phyloP scores from a whole-genome alignment of 495 filamentous ascomycete species.

The Penicillium goetzii region DNA sequence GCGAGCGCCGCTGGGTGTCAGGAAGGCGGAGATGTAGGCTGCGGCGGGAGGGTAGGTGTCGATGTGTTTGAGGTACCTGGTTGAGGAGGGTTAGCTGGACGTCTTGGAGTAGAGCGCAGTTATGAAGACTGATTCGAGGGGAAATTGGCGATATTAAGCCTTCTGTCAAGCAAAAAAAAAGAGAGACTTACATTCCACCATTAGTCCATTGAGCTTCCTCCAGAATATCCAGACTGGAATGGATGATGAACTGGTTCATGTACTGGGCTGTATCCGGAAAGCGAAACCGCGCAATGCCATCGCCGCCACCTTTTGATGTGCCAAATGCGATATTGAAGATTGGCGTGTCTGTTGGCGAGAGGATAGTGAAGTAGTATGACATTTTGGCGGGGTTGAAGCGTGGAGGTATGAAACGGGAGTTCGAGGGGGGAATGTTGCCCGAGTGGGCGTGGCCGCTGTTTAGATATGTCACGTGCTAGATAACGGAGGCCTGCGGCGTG shows the following conservation, averaged over 20 bases:
- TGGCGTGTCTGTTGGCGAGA: conserved; percentile 91
- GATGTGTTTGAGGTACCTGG: conserved; percentile 91
- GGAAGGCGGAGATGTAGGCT: conserved; percentile 87
- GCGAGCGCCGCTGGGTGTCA: conserved; percentile 70
- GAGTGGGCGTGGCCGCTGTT: conserved; percentile 16
- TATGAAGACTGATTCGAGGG: background rate
- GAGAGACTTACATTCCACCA: conserved; percentile 66
- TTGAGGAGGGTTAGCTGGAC: conserved; percentile 15
- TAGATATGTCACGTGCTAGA: conserved; percentile 16
- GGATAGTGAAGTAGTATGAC: conserved; percentile 96
- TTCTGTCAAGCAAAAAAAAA: too few species aligned
- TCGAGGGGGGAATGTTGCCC: conserved; percentile 12
- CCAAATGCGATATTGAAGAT: conserved; percentile 96
- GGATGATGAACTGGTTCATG: conserved; percentile 97
- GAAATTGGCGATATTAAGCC: background rate
- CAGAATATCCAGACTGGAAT: conserved; percentile 88
- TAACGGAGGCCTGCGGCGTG: conserved; percentile 1
- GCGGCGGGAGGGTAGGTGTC: conserved; percentile 82
- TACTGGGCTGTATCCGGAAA: conserved; percentile 85
- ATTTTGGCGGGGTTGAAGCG: conserved; percentile 50
- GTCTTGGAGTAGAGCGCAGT: background rate
- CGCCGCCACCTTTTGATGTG: conserved; percentile 89
- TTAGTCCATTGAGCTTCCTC: conserved; percentile 93
- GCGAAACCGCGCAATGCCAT: conserved; percentile 76
- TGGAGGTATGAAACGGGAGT: conserved; percentile 15